These are phyloP conservation scores for Bromus sterilis DNA, from an alignment of 176 grass and related monocot genomes.

Conservation along the genomic window DNA sequence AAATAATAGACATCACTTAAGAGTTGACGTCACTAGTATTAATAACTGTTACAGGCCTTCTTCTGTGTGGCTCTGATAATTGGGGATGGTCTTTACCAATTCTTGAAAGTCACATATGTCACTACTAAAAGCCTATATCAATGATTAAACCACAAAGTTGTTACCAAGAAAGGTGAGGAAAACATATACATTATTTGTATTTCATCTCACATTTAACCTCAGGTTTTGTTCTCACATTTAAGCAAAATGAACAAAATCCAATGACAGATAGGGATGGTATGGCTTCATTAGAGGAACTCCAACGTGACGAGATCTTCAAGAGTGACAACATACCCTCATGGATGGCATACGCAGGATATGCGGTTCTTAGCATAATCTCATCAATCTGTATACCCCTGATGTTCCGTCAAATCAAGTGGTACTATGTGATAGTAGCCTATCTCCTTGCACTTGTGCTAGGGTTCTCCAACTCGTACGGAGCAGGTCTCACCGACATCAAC, in stretches of 20 bases:
- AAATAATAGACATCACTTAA: not conserved
- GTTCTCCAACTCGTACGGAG: slow-evolving; percentile 72
- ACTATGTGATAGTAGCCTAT: slow-evolving; percentile 73
- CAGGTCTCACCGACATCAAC: slow-evolving; percentile 87
- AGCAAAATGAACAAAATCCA: not conserved
- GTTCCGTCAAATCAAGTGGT: slow-evolving; percentile 72
- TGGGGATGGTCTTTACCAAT: slow-evolving; percentile 71
- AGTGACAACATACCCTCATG: slow-evolving; percentile 48
- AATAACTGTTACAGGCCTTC: slow-evolving; percentile 43
- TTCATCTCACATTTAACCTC: not conserved
- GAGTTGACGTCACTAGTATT: not conserved
- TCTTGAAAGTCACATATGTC: slow-evolving; percentile 42
- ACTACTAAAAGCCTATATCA: slow-evolving; percentile 39
- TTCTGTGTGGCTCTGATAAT: slow-evolving; percentile 69
- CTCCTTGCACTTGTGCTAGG: slow-evolving; percentile 51
- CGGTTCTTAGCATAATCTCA: slow-evolving; percentile 18
- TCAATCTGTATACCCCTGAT: slow-evolving; percentile 44
- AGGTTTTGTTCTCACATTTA: not conserved
- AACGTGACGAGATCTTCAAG: slow-evolving; percentile 52
- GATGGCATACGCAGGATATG: slow-evolving; percentile 50
- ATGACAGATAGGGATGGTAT: slow-evolving; percentile 30
- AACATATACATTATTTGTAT: not conserved
- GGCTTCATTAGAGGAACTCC: slow-evolving; percentile 21
- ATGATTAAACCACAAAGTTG: slow-evolving; percentile 21
- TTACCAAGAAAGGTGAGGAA: slow-evolving; percentile 40